Evolutionary conservation across 2,329 filamentous ascomycete species (phyloP), one percentile per base, ranked within the genome.

Genomic region (Sarocladiaceae sp.): DNA sequence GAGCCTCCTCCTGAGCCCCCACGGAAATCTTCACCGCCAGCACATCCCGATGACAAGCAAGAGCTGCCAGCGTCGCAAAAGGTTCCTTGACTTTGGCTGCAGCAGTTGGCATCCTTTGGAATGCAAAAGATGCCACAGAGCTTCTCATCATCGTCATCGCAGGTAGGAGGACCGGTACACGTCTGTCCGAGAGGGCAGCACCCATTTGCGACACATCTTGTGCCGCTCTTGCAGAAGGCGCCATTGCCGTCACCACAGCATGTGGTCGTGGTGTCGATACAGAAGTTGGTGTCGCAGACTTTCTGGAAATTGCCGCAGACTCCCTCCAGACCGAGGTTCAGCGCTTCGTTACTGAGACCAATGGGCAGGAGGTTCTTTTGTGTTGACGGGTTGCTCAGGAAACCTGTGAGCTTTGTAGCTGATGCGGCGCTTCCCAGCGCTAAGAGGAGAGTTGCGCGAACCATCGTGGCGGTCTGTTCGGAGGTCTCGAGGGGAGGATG

Each of bases 131-230:
- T 54, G 3, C 57, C 58, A 26, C 58, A 60, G 15, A 58, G 31
- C n/a, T 60, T 55, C 7, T 54, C 58, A 17, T 37, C 31, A 36
- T 59, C 64, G 0, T 55, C 15, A 7, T 46, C 42, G n/a, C 64
- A 67, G 15, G 59, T 61, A 1, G 56, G 52, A 8, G 63, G 58
- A 12, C 66, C 65, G 3, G 58, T 54, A 57, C 67, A 70, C 18
- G 60, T 52, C 49, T 64, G 53, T 48, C 68, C 68, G n/a, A 56
- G 50, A 12, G 56, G 54, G 48, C 67, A 70, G 58, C 67, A 70
- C n/a, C 66, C 66, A 4, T 58, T 55, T 2, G 39, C 6, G 31
- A 57, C 53, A 52, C 67, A 70, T 53, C 61, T 60, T 18, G 62
- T 56, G 5, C 64, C 66, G 12, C 47, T n/a, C 7, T 62, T 58